Evolutionary conservation across 306 rosid genomes (phyloP), one percentile per base, ranked within the genome.

Genomic region (Trifolium subterraneum): DNA sequence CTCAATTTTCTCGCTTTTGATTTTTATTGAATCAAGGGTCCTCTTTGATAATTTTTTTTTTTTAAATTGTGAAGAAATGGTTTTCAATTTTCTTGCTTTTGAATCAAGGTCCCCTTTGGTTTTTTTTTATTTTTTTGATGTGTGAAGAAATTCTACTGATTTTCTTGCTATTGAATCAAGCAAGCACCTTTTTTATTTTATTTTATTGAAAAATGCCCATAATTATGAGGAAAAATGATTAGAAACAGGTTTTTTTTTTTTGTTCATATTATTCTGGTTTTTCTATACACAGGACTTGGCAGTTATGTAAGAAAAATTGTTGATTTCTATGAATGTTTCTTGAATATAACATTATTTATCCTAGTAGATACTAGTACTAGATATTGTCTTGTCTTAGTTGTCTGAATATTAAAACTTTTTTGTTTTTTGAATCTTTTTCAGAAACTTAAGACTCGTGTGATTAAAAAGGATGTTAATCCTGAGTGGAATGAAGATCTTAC

Each of bases 401-500:
- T 42, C 2, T 45, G 9, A 64, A 25, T 69, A 9, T 38, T 69
- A 9, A 71, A 15, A 47, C 16, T 16, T 11, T 2, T 20, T 10
- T 55, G 14, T 18, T 63, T 62, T 22, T 1, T 22, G 16, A 1
- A 11, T 27, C 62, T 74, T 19, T 36, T 86, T 64, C 91, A 94
- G 99, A 94, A 86, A 84, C 84, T 92, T 18, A 94, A 94, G 90
- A 92, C 97, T 8, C 88, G 92, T 6, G 85, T 94, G 76, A 87
- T 88, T 39, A 88, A 84, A 54, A 92, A 86, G 89, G 90, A 92
- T 88, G 89, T 90, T 25, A 94, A 92, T 78, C 97, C 99, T 1
- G 95, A 80, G 83, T 94, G 99, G 99, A 87, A 94, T 72, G 97
- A 94, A 90, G 97, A 94, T 78, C 93, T 94, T 64, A 92, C 99